phyloP scores from a whole-genome alignment of 371 early-diverging fungal genomes.

The Choanephora cucurbitarum region DNA sequence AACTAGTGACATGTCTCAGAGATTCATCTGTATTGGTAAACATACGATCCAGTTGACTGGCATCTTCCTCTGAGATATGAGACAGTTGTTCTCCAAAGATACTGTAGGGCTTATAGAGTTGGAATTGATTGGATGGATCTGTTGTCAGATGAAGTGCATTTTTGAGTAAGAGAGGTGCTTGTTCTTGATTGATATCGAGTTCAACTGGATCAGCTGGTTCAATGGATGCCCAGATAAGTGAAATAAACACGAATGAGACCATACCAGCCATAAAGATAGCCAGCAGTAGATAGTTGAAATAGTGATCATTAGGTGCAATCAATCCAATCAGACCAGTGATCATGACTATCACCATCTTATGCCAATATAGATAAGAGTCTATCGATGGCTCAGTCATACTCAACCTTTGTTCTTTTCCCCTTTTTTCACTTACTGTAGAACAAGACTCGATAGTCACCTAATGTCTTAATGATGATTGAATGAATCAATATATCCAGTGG shows the following conservation, averaged over 20 bases:
- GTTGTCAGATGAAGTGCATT: conserved; percentile 29
- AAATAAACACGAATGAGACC: conserved; percentile 8
- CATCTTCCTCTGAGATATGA: conserved; percentile 47
- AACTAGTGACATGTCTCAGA: conserved; percentile 22
- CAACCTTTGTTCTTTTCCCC: too few species aligned
- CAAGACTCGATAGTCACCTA: conserved; percentile 37
- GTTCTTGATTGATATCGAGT: conserved; percentile 32
- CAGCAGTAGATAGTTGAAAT: conserved; percentile 7
- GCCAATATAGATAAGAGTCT: conserved; percentile 27
- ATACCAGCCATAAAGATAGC: conserved; percentile 12
- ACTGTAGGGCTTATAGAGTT: conserved; percentile 45
- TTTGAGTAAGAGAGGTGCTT: conserved; percentile 36
- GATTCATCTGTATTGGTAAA: conserved; percentile 21
- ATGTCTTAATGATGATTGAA: conserved; percentile 31
- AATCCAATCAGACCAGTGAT: conserved; percentile 12
- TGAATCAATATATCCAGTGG: conserved; percentile 31
- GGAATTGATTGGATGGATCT: conserved; percentile 19
- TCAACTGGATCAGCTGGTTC: conserved; percentile 21
- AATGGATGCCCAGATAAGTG: conserved; percentile 4
- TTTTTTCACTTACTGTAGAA: conserved; percentile 37
- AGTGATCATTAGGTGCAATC: conserved; percentile 12
- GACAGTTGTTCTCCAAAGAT: conserved; percentile 49
- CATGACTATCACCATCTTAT: conserved; percentile 1
- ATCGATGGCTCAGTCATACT: too few species aligned
- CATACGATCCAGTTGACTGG: conserved; percentile 36